Evolutionary conservation across 208 protist species (phyloP).

Genomic region (Trypanosomatidae sp.): DNA sequence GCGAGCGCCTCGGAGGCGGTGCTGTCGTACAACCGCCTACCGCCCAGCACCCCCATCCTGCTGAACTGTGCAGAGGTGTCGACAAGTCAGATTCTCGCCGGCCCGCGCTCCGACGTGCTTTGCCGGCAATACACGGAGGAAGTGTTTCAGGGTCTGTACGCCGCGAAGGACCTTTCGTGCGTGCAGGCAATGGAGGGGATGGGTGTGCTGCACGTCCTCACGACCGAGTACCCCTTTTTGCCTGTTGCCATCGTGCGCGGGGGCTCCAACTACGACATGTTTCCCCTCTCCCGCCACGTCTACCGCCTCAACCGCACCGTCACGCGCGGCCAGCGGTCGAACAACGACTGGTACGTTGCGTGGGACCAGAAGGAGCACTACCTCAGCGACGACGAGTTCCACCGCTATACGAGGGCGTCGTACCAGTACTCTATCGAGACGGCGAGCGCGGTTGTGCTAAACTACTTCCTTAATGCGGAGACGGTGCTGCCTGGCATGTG

Average conservation of each 20-base stretch:
- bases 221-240: conserved; percentile 36
- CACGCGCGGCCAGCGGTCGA: neutral
- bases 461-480: conserved; percentile 46
- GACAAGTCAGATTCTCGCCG: conserved; percentile 52
- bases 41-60: conserved; percentile 37
- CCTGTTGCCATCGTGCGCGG: conserved; percentile 56
- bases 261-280: conserved; percentile 56
- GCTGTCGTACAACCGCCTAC: conserved; percentile 27
- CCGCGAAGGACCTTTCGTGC: conserved; percentile 38
- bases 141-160: conserved; percentile 24
- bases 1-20: conserved; percentile 8
- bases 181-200: conserved; percentile 59
- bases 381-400: conserved; percentile 36
- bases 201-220: conserved; percentile 54
- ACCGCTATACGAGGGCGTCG: conserved; percentile 30
- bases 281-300: conserved; percentile 35
- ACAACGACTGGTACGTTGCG: conserved; percentile 27
- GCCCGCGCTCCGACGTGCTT: conserved; percentile 37
- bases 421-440: conserved; percentile 66
- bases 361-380: conserved; percentile 58
- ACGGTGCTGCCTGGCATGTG: conserved; percentile 27
- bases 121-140: conserved; percentile 57
- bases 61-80: conserved; percentile 52
- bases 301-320: conserved; percentile 18
- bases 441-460: conserved; percentile 51